Evolutionary conservation across 371 early-diverging fungal genomes (phyloP), one percentile per base, ranked within the genome.

Genomic region (Mortierella sp.): DNA sequence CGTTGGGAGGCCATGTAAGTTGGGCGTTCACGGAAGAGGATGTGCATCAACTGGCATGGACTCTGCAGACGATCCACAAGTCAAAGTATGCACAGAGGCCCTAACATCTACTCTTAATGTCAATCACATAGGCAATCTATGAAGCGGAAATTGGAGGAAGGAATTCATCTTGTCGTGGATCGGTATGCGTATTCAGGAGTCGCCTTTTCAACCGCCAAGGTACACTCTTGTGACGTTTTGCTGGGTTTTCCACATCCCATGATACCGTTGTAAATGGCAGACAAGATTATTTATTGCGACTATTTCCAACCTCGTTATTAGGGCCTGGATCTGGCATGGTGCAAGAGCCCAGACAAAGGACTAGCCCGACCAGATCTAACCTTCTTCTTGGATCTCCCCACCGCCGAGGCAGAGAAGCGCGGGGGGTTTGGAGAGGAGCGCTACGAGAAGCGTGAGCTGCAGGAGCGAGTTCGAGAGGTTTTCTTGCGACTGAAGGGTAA

Each of bases 151-250:
- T 86, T 98, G 40, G 83, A 89, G 43, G 75, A 73, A 21, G 98
- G 98, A 34, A 94, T 82, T 1, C 94, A 96, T 14, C 77, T 99
- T 28, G 90, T 99, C 9, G 96, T 98, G 6, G 99, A 99, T 90
- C 93, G 99, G 72, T 99, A 99, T 88, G 97, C 98, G 0, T 98
- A 96, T 81, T 98, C 99, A 5, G 99, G 99, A 19, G 97, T 97
- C 3, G 98, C 97, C 0, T 99, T 96, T 86, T 95, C 98, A 1
- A 92, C 95, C 8, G 98, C 98, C 69, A 98, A 98, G 90, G 94
- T 93, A 76, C 54, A 5, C 43, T 31, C n/a, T 31, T 19, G 0
- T 51, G 16, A 53, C 31, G 5, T 37, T 14, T 54, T 46, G 24
- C 31, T 28, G 53, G 4, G 53, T 16, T 77, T 69, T 51, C 34